phyloP scores from a whole-genome alignment of 169 alveolate genomes.

The Blepharisma undulans region DNA sequence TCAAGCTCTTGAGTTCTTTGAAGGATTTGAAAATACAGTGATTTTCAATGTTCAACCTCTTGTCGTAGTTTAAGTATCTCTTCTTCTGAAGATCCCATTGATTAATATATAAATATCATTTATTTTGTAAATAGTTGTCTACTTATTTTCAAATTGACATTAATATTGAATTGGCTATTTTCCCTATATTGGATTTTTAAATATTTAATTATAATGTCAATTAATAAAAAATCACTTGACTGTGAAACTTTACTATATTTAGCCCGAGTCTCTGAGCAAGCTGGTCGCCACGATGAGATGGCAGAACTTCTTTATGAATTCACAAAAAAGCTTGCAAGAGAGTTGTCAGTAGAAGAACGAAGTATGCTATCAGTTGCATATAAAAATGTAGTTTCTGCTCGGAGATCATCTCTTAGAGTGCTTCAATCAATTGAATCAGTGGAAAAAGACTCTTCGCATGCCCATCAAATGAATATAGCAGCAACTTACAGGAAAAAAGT shows the following conservation, averaged over 20 bases:
- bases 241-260: conserved; percentile 76
- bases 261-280: conserved; percentile 80
- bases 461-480: conserved; percentile 43
- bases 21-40: background rate
- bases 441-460: conserved; percentile 60
- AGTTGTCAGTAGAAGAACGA: conserved; percentile 76
- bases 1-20: background rate
- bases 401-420: conserved; percentile 85
- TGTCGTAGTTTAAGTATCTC: background rate
- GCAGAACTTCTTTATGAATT: conserved; percentile 73
- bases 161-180: background rate
- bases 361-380: conserved; percentile 82
- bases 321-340: conserved; percentile 63
- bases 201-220: background rate
- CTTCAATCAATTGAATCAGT: conserved; percentile 75
- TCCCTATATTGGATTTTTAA: background rate
- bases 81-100: background rate
- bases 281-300: conserved; percentile 85
- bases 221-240: background rate
- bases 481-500: conserved; percentile 65
- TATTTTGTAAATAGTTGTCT: background rate
- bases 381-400: conserved; percentile 75
- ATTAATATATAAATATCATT: background rate
- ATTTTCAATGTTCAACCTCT: background rate
- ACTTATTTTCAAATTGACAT: background rate